A percentile compares a stretch with the other conserved stretches of the same genome.
Evolutionary conservation across 331 rosid genomes (phyloP).

Genomic region (Spiraea crenata): DNA sequence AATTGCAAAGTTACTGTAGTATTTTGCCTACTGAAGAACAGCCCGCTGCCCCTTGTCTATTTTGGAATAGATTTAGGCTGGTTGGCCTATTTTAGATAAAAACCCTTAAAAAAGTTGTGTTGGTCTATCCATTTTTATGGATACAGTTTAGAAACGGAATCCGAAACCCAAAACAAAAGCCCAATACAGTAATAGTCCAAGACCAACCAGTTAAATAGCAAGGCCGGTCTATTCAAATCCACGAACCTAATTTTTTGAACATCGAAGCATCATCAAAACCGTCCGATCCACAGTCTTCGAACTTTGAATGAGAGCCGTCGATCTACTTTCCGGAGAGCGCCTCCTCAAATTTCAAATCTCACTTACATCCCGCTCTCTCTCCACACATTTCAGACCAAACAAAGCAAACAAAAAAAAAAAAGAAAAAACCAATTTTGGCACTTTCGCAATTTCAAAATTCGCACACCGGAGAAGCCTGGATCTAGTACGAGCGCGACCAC

Average conservation of each 20-base stretch:
- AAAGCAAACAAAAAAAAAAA: slow-evolving; percentile 2
- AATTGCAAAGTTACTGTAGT: too few species aligned
- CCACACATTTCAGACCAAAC: slow-evolving; percentile 4
- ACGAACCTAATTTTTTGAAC: neutral
- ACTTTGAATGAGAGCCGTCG: slow-evolving; percentile 14
- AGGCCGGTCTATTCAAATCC: slow-evolving; percentile 19
- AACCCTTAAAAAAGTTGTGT: too few species aligned
- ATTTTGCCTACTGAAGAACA: too few species aligned
- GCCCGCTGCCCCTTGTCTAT: too few species aligned
- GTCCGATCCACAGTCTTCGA: slow-evolving; percentile 3
- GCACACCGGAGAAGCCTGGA: slow-evolving; percentile 21
- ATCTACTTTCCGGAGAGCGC: slow-evolving; percentile 22
- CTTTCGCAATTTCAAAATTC: too few species aligned
- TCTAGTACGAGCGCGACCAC: slow-evolving; percentile 21
- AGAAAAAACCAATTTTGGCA: too few species aligned
- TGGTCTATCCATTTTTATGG: too few species aligned
- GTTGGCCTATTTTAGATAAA: too few species aligned
- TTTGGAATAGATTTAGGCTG: too few species aligned
- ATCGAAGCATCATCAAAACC: neutral
- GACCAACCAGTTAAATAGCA: neutral
- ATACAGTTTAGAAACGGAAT: too few species aligned
- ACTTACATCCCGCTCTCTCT: slow-evolving; percentile 34
- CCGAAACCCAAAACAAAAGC: neutral
- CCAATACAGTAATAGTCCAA: neutral
- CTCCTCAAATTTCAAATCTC: slow-evolving; percentile 33